Evolutionary conservation across 176 grass and related monocot genomes (phyloP).

Genomic region (Paspalum notatum): DNA sequence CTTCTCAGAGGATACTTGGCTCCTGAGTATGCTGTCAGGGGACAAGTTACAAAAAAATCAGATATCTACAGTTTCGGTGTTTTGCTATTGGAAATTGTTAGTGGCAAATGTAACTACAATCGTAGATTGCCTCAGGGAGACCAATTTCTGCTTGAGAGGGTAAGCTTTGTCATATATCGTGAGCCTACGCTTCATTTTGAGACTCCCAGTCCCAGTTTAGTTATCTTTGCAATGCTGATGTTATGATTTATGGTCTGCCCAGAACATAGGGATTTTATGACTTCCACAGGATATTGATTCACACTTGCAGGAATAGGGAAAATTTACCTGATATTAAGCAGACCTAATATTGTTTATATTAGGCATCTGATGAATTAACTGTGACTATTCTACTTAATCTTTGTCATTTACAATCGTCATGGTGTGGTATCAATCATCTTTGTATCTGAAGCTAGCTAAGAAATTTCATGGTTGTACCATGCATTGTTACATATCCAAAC

Average conservation of each 20-base stretch:
- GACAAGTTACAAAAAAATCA: constrained; percentile 83
- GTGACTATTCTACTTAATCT: constrained; percentile 1
- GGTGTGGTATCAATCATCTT: background rate
- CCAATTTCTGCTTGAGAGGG: constrained; percentile 83
- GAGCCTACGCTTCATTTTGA: constrained; percentile 23
- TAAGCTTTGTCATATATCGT: constrained; percentile 44
- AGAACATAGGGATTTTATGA: background rate
- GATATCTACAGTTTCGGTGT: constrained; percentile 92
- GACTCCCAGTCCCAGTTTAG: background rate
- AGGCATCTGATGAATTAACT: constrained; percentile 16
- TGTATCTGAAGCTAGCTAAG: background rate
- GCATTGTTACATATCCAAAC: background rate
- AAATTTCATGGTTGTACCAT: constrained; percentile 17
- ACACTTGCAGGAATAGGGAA: background rate
- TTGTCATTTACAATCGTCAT: background rate
- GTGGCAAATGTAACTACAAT: constrained; percentile 79
- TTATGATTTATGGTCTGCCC: constrained; percentile 20
- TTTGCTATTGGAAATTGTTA: constrained; percentile 85
- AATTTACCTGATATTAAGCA: background rate
- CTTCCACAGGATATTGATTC: background rate
- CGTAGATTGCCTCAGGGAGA: constrained; percentile 73
- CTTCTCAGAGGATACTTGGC: constrained; percentile 71
- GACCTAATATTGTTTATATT: constrained; percentile 19
- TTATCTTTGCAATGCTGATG: background rate
- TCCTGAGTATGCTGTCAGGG: constrained; percentile 84